Evolutionary conservation across 2,329 filamentous ascomycete genomes (phyloP).

Genomic region (Tolypocladium sp.): DNA sequence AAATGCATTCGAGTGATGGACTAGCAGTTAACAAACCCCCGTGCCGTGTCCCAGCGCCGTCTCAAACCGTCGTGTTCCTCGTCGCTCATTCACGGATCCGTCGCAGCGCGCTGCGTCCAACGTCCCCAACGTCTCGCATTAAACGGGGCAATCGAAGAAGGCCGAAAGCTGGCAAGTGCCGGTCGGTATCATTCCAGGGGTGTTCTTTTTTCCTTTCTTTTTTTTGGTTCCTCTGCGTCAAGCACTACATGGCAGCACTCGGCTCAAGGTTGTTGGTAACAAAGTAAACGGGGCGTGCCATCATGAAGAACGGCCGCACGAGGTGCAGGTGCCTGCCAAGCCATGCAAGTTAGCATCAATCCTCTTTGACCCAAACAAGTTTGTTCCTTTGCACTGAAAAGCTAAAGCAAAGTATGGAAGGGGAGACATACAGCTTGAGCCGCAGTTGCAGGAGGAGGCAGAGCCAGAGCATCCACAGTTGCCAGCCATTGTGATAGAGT

Average conservation of each 20-base stretch:
- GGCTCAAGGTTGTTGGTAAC: not conserved
- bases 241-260: not conserved
- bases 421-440: slow-evolving; percentile 22
- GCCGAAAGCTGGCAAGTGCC: not conserved
- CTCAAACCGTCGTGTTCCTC: slow-evolving; percentile 3
- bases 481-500: slow-evolving; percentile 22
- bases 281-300: not conserved
- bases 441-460: slow-evolving; percentile 24
- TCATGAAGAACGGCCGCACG: slow-evolving; percentile 11
- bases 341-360: slow-evolving; percentile 4
- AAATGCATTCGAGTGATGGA: slow-evolving; percentile 10
- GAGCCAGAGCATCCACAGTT: slow-evolving; percentile 26
- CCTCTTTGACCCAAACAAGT: not conserved
- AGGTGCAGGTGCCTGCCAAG: slow-evolving; percentile 20
- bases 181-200: not conserved
- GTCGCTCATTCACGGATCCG: not conserved
- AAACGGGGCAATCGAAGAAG: not conserved
- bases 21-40: slow-evolving; percentile 9
- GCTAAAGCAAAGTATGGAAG: not conserved
- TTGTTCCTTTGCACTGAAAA: not conserved
- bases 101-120: not conserved
- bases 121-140: not conserved
- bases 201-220: slow-evolving; percentile 5
- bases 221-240: not conserved
- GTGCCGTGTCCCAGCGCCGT: not conserved